Conservation (phyloP, 1,284 basidiomycete species). For the Vanrija pseudolonga region DNA sequence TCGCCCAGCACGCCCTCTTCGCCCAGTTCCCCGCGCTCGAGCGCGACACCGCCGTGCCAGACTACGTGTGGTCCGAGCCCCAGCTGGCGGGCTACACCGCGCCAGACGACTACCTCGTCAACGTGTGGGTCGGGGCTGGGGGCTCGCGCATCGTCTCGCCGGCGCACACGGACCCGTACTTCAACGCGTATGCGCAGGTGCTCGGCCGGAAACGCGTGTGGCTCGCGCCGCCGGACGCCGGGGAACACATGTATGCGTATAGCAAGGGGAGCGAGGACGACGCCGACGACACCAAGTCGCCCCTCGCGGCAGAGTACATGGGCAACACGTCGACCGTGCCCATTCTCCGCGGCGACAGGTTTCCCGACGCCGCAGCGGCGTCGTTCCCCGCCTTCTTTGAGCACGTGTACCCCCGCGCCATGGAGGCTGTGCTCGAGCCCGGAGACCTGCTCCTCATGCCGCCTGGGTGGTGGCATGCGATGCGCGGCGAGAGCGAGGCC, state of each 20-base stretch:
- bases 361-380: conserved; percentile 1
- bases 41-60: conserved; percentile 72
- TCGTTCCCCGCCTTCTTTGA: conserved; percentile 55
- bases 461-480: conserved; percentile 89
- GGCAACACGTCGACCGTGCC: conserved; percentile 50
- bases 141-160: conserved; percentile 66
- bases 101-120: conserved; percentile 63
- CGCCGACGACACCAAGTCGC: not conserved
- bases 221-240: conserved; percentile 70
- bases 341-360: conserved; percentile 29
- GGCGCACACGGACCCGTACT: conserved; percentile 94
- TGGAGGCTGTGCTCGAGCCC: conserved; percentile 63
- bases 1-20: conserved; percentile 86
- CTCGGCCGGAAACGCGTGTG: conserved; percentile 87
- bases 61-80: conserved; percentile 73
- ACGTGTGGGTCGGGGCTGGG: conserved; percentile 82
- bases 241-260: conserved; percentile 57
- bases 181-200: conserved; percentile 87
- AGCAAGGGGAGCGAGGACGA: not conserved
- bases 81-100: conserved; percentile 58
- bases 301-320: conserved; percentile 36
- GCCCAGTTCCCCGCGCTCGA: conserved; percentile 75
- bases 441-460: conserved; percentile 86
- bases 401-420: conserved; percentile 62
- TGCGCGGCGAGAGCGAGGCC: conserved; percentile 63